Evolutionary conservation across 202 grass and related monocot species (phyloP), one percentile per base, ranked within the genome.

Genomic region (Zoysia matrella): DNA sequence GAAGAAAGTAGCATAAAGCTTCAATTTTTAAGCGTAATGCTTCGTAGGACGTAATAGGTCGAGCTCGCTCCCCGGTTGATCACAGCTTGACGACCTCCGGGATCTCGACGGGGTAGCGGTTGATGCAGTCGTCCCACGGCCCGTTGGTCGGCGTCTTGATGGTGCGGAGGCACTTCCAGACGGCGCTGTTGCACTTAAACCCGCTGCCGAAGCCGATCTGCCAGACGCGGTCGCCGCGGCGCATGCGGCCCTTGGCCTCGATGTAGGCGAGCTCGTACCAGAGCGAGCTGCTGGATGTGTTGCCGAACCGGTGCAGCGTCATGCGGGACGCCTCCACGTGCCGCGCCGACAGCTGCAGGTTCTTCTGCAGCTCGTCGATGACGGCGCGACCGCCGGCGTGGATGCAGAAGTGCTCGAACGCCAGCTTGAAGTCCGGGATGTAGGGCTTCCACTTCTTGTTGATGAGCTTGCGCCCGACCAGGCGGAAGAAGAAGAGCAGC

Each of bases 331-430:
- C 91, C 89, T 99, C 96, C 5, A 96, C 93, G 75, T 99, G 96
- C 39, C 91, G 81, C 71, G 87, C 22, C 36, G 97, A 94, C 53
- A 99, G 85, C n/a, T 93, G 86, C 14, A 98, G 91, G 82, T 83
- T 98, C 89, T 88, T 98, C 82, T 98, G 88, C 60, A 98, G 86
- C 84, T 98, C 92, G 85, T 98, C 95, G 77, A 98, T 94, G 14
- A 94, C 95, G 42, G 95, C 95, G 53, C 95, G 92, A 0, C 95
- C 95, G 0, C 95, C 95, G 1, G 95, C 95, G 81, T 98, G 95
- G 80, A 98, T 98, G 88, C 95, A 98, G 82, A 98, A 98, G 84
- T 98, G 95, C 67, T 98, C 95, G 78, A 98, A 98, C 3, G 95
- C 92, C 7, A 87, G 89, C 83, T 95, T 95, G 88, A 98, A 98